Evolutionary conservation across 805 yeast genomes (phyloP), one percentile per base, ranked within the genome.

Genomic region (Priceomyces medius): DNA sequence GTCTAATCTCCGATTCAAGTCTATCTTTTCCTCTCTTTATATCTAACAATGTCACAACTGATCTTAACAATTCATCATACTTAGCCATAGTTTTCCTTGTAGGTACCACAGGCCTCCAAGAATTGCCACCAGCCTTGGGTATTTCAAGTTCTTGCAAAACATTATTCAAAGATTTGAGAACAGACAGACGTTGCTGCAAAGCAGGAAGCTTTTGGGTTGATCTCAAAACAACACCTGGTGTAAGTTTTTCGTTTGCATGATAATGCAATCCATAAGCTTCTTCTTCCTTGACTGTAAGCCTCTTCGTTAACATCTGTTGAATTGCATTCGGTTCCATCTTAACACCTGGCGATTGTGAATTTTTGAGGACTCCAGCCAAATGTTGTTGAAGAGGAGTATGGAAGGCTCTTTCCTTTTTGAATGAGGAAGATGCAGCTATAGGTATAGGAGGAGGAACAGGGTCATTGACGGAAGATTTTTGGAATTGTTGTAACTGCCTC

Each of bases 1-100:
- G 62, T 45, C 56, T 56, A 20, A 70, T 74, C 51, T 91, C 98
- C 2, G 95, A 82, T 47, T 87, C 90, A 10, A 90, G 68, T 63
- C 88, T 89, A 60, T 93, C 99, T 16, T 80, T 79, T 42, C 88
- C 95, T 58, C 80, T 84, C 65, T 91, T 91, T 12, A 90, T 71
- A 41, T 93, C 98, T 41, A 90, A 69, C 47, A 91, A 67, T 2
- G 83, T 76, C 9, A 80, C 81, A 21, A 88, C 85, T 0, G 82
- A 70, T 48, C 82, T 81, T 37, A 85, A 73, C 39, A 93, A 63
- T 42, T 79, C 80, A 52, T 91, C 97, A 56, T 85, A 89, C 54
- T 79, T 80, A 5, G 81, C 74, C 63, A 88, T 78, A 1, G 90
- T 88, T 39, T 74, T 80, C 26, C 83, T 79, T 0, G 98, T 86